A percentile compares a stretch with the other conserved stretches of the same genome.
phyloP scores from a whole-genome alignment of 1,284 basidiomycete genomes.

The Ceratobasidium sp. region DNA sequence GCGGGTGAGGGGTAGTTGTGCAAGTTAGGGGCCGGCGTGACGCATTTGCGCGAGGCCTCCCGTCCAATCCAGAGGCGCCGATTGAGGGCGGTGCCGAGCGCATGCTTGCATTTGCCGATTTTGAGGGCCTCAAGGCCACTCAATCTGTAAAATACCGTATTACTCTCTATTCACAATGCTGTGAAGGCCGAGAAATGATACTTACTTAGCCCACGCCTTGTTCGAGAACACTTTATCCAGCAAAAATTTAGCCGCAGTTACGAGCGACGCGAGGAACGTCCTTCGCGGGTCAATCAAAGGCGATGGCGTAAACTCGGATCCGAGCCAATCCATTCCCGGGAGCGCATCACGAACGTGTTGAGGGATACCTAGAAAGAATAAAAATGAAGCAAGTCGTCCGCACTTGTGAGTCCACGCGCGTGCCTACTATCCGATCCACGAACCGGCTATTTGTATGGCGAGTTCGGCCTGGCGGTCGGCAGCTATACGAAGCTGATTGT shows the following conservation, averaged over 20 bases:
- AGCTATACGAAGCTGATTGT: constrained; percentile 22
- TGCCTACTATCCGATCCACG: constrained; percentile 17
- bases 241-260: constrained; percentile 91
- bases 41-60: neutral
- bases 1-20: neutral
- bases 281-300: constrained; percentile 90
- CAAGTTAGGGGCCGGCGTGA: neutral
- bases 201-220: constrained; percentile 85
- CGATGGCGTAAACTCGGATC: constrained; percentile 32
- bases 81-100: constrained; percentile 80
- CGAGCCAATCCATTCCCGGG: too few species aligned
- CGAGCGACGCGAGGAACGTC: constrained; percentile 88
- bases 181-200: constrained; percentile 34
- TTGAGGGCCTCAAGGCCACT: constrained; percentile 82
- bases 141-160: constrained; percentile 55
- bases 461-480: constrained; percentile 28
- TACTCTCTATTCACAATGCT: neutral
- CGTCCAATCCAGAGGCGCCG: constrained; percentile 86
- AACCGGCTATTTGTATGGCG: too few species aligned
- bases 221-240: constrained; percentile 96
- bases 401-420: constrained; percentile 7
- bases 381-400: neutral
- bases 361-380: constrained; percentile 12
- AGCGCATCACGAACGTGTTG: constrained; percentile 19
- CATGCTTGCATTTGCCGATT: constrained; percentile 83